Conservation (phyloP, 306 rosid species). For the Fragaria nilgerrensis region DNA sequence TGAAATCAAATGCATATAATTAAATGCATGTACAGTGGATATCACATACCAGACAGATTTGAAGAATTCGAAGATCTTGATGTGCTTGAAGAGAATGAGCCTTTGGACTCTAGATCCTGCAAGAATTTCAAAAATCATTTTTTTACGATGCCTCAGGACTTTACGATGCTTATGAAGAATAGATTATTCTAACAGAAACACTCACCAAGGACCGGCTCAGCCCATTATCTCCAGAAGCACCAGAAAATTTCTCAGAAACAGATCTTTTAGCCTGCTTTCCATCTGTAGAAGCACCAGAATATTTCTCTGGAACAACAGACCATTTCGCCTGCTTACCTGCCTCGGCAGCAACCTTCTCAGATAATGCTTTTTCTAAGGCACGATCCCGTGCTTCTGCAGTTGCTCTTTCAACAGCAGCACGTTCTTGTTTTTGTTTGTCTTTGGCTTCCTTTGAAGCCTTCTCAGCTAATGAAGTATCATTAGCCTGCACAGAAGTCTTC, state of each 20-base stretch:
- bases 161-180: slow-evolving; percentile 6
- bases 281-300: slow-evolving; percentile 28
- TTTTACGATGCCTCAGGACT: background rate
- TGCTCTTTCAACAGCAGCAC: slow-evolving; percentile 95
- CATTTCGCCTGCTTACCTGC: slow-evolving; percentile 62
- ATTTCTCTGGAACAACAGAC: slow-evolving; percentile 39
- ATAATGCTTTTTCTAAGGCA: slow-evolving; percentile 81
- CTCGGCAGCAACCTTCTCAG: slow-evolving; percentile 64
- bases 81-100: slow-evolving; percentile 31
- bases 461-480: slow-evolving; percentile 55
- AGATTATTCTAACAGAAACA: background rate
- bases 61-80: slow-evolving; percentile 53
- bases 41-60: slow-evolving; percentile 59
- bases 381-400: slow-evolving; percentile 82
- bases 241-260: slow-evolving; percentile 36
- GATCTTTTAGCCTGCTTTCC: slow-evolving; percentile 45
- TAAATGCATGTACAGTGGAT: slow-evolving; percentile 14
- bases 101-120: slow-evolving; percentile 44
- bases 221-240: slow-evolving; percentile 45
- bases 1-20: background rate
- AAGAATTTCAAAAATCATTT: slow-evolving; percentile 10
- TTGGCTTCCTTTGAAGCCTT: slow-evolving; percentile 77
- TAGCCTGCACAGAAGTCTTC: slow-evolving; percentile 47
- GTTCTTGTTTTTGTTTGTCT: slow-evolving; percentile 82
- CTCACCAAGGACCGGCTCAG: slow-evolving; percentile 35